Conservation (phyloP, 257 asterid species). For the Cinchona pubescens region DNA sequence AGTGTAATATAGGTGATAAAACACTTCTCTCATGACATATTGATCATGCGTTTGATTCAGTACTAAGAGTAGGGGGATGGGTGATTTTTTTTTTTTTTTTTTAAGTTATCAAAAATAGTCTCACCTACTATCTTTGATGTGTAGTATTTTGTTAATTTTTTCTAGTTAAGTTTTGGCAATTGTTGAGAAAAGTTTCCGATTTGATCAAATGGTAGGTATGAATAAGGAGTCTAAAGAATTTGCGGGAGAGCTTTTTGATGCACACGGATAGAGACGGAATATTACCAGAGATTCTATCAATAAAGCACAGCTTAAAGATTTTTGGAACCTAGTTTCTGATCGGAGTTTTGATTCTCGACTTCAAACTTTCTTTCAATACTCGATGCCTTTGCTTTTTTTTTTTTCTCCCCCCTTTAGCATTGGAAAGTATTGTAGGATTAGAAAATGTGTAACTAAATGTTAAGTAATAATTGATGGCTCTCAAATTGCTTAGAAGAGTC, state of each 20-base stretch:
- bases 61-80: too few species aligned
- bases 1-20: too few species aligned
- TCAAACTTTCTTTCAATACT: slow-evolving; percentile 78
- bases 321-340: slow-evolving; percentile 77
- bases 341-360: slow-evolving; percentile 85
- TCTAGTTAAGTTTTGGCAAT: neutral
- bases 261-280: slow-evolving; percentile 60
- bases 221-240: slow-evolving; percentile 71
- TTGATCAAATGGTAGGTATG: slow-evolving; percentile 50
- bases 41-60: too few species aligned
- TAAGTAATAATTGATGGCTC: too few species aligned
- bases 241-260: slow-evolving; percentile 71
- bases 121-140: neutral
- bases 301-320: slow-evolving; percentile 58
- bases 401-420: too few species aligned
- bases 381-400: too few species aligned
- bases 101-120: neutral
- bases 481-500: too few species aligned
- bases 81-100: too few species aligned
- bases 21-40: too few species aligned
- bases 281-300: slow-evolving; percentile 53
- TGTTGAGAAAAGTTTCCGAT: neutral
- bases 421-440: too few species aligned
- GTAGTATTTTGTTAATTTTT: neutral
- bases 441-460: too few species aligned